These are phyloP conservation scores for Penicillium psychrosexuale DNA, from an alignment of 2,329 filamentous ascomycete genomes.

Conservation along the genomic window DNA sequence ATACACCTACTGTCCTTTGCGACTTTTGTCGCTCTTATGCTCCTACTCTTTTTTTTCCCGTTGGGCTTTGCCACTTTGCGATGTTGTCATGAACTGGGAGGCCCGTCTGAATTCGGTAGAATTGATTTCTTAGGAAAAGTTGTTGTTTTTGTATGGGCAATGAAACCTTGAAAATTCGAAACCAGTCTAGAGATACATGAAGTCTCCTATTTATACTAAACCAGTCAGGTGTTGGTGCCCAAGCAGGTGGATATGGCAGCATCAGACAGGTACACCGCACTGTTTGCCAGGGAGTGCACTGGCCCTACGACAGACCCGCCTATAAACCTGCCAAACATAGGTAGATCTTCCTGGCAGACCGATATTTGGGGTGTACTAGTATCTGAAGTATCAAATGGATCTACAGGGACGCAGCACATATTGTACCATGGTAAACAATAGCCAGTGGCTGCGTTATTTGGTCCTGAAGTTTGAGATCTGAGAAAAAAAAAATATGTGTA, in stretches of 20 bases:
- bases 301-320: background rate
- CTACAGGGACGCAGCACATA: background rate
- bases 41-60: slow-evolving; percentile 1
- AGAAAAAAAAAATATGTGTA: slow-evolving; percentile 3
- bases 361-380: background rate
- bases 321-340: background rate
- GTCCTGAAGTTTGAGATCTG: background rate
- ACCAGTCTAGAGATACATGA: background rate
- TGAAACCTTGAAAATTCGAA: background rate
- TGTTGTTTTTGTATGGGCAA: background rate
- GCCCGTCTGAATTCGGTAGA: slow-evolving; percentile 14
- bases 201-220: background rate
- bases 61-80: slow-evolving; percentile 9
- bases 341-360: background rate
- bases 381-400: background rate
- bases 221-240: slow-evolving; percentile 3
- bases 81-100: slow-evolving; percentile 15
- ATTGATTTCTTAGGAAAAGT: slow-evolving; percentile 3
- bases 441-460: background rate
- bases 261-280: background rate
- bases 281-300: background rate
- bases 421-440: background rate
- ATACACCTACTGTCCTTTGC: slow-evolving; percentile 13
- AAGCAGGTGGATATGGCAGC: background rate
- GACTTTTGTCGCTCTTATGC: slow-evolving; percentile 1